Evolutionary conservation across 768 basidiomycete species (phyloP).

Genomic region (Rhizopogon sp.): DNA sequence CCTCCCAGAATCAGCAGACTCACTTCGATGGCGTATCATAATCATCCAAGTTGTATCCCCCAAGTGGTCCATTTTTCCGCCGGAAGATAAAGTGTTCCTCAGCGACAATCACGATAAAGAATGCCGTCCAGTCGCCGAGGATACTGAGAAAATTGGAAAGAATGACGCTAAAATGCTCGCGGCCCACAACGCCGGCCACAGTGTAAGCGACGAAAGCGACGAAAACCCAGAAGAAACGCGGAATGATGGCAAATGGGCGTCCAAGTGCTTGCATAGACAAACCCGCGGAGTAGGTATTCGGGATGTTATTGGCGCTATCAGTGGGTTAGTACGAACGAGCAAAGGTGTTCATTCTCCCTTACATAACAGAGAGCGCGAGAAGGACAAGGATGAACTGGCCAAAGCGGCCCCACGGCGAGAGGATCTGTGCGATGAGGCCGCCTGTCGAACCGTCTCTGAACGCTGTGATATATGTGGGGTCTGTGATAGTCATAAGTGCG

Average conservation of each 20-base stretch:
- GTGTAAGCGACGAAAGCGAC: conserved; percentile 35
- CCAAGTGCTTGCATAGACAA: conserved; percentile 42
- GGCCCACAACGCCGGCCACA: conserved; percentile 35
- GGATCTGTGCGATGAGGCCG: conserved; percentile 37
- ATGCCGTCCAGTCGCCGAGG: conserved; percentile 41
- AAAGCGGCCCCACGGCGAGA: conserved; percentile 39
- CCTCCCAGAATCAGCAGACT: conserved; percentile 3
- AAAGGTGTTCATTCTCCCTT: conserved; percentile 7
- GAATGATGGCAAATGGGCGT: conserved; percentile 37
- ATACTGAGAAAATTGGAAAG: conserved; percentile 39
- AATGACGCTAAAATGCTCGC: conserved; percentile 40
- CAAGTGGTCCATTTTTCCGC: conserved; percentile 31
- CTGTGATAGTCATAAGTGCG: conserved; percentile 36
- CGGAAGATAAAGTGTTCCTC: conserved; percentile 48
- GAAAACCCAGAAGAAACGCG: conserved; percentile 42
- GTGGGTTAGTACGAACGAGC: background rate
- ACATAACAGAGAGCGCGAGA: conserved; percentile 40
- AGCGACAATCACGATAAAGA: conserved; percentile 40
- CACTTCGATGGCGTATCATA: conserved; percentile 39
- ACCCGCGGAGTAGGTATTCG: conserved; percentile 42
- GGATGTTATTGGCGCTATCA: conserved; percentile 34
- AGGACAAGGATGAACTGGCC: conserved; percentile 38
- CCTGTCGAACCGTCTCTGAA: conserved; percentile 38
- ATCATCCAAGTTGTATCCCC: conserved; percentile 47
- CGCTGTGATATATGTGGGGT: conserved; percentile 34